Evolutionary conservation across 202 grass and related monocot species (phyloP).

Genomic region (Saccharum hybrid): DNA sequence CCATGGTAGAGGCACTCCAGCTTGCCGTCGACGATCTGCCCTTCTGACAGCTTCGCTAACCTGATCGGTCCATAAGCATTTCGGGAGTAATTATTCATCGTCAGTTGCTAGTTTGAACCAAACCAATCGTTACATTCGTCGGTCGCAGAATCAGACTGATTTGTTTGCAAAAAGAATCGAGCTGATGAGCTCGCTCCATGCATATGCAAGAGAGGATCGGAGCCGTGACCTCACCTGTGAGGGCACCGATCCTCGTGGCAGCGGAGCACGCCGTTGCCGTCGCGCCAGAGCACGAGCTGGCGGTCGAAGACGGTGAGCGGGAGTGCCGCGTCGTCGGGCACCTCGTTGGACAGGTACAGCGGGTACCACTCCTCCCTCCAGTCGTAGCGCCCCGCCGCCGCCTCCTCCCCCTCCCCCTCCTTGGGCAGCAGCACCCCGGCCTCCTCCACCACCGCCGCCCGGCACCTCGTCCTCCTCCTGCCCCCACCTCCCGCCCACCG

Average conservation of each 20-base stretch:
- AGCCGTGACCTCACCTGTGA: constrained; percentile 50
- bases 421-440: constrained; percentile 60
- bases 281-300: constrained; percentile 86
- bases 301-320: constrained; percentile 88
- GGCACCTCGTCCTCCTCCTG: constrained; percentile 11
- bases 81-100: not conserved
- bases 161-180: no score
- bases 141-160: no score
- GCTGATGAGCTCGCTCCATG: no score
- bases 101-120: no score
- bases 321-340: constrained; percentile 76
- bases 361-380: constrained; percentile 99
- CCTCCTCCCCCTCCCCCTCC: constrained; percentile 43
- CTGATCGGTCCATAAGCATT: constrained; percentile 29
- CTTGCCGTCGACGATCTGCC: constrained; percentile 80
- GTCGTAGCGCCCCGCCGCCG: constrained; percentile 58
- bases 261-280: constrained; percentile 63
- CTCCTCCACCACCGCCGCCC: constrained; percentile 60
- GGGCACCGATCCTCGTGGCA: constrained; percentile 93
- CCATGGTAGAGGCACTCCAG: constrained; percentile 97
- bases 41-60: constrained; percentile 89
- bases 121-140: no score
- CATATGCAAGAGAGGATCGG: no score
- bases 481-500: constrained; percentile 8
- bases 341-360: constrained; percentile 75